Conservation (phyloP, 331 rosid species). For the Acacia concinna region DNA sequence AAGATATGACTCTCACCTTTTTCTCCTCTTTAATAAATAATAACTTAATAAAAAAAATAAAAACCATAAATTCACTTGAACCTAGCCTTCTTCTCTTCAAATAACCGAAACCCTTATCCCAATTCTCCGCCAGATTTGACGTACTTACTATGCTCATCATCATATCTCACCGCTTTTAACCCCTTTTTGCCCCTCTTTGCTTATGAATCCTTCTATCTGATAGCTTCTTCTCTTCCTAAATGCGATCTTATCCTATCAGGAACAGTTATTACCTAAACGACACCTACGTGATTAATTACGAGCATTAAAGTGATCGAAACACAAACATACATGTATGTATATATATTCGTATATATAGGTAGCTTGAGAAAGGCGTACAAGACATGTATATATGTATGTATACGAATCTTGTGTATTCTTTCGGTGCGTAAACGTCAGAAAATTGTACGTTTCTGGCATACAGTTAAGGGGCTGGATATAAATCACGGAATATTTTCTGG, state of each 20-base stretch:
- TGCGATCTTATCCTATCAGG: slow-evolving; percentile 27
- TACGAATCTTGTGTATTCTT: neutral
- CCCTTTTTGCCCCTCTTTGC: slow-evolving; percentile 26
- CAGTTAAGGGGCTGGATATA: slow-evolving; percentile 32
- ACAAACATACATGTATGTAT: neutral
- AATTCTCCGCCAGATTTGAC: slow-evolving; percentile 37
- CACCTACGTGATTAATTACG: neutral
- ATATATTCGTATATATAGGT: neutral
- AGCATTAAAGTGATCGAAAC: neutral
- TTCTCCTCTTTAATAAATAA: neutral
- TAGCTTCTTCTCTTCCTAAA: slow-evolving; percentile 24
- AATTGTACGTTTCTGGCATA: slow-evolving; percentile 5
- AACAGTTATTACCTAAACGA: slow-evolving; percentile 32
- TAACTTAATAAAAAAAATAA: neutral
- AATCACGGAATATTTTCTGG: slow-evolving; percentile 20
- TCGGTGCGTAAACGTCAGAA: slow-evolving; percentile 25
- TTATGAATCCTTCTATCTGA: slow-evolving; percentile 34
- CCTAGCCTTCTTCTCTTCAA: slow-evolving; percentile 49
- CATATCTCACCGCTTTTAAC: slow-evolving; percentile 14
- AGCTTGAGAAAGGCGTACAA: slow-evolving; percentile 19
- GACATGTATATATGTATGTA: slow-evolving; percentile 14
- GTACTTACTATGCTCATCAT: slow-evolving; percentile 26
- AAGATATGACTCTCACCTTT: neutral
- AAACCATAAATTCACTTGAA: slow-evolving; percentile 8
- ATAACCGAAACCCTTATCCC: slow-evolving; percentile 45